A percentile compares a stretch with the other conserved stretches of the same genome.
Conservation (phyloP, 2,329 filamentous ascomycete genomes). For the Colletotrichum euphorbiae region DNA sequence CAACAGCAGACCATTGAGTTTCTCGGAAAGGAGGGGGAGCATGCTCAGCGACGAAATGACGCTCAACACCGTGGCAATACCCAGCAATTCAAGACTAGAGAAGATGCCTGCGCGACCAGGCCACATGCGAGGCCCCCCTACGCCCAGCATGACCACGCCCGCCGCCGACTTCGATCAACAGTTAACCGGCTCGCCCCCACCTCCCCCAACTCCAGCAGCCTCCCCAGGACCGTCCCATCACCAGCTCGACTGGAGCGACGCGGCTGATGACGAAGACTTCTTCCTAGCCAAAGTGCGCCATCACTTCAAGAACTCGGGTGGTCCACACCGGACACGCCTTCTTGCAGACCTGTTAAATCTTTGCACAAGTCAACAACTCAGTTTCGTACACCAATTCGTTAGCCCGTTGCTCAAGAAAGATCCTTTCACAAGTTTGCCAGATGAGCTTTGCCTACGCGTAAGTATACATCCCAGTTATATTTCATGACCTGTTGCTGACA, state of each 20-base stretch:
- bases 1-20: conserved; percentile 62
- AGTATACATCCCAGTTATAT: conserved; percentile 45
- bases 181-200: conserved; percentile 70
- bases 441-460: conserved; percentile 91
- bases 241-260: conserved; percentile 79
- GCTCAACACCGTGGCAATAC: conserved; percentile 60
- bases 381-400: conserved; percentile 96
- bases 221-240: conserved; percentile 72
- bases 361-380: conserved; percentile 94
- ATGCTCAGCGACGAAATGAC: conserved; percentile 68
- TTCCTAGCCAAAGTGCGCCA: conserved; percentile 83
- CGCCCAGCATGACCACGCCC: conserved; percentile 74
- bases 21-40: conserved; percentile 72
- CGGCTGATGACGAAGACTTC: conserved; percentile 83
- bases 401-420: conserved; percentile 95
- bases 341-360: conserved; percentile 91
- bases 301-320: conserved; percentile 82
- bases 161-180: conserved; percentile 72
- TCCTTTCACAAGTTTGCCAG: conserved; percentile 90
- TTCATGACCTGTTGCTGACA: neutral
- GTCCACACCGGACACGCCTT: conserved; percentile 81
- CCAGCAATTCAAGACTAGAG: conserved; percentile 61
- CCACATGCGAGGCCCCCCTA: conserved; percentile 69
- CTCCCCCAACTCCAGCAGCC: conserved; percentile 73
- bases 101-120: conserved; percentile 63